Evolutionary conservation across 148 eudicot species (phyloP).

Genomic region (Suaeda aralocaspica): DNA sequence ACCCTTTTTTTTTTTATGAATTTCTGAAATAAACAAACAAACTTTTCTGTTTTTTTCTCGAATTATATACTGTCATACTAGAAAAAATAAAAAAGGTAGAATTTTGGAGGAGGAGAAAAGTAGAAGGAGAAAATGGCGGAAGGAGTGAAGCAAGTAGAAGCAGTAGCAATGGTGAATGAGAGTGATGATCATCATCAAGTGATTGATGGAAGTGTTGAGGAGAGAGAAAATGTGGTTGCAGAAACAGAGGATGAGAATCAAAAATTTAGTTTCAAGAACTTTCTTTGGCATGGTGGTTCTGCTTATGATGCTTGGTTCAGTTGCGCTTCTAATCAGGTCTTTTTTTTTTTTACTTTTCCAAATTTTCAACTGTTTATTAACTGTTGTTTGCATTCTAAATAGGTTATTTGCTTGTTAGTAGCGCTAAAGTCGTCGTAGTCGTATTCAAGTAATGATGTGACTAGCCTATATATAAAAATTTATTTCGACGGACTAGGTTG

Average conservation of each 20-base stretch:
- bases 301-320: constrained; percentile 55
- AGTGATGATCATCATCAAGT: constrained; percentile 22
- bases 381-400: too few species aligned
- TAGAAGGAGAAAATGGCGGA: constrained; percentile 23
- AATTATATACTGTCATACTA: not conserved
- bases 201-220: constrained; percentile 2
- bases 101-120: not conserved
- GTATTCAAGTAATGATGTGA: too few species aligned
- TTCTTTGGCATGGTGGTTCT: constrained; percentile 58
- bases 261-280: constrained; percentile 29
- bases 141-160: constrained; percentile 36
- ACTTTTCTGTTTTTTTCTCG: not conserved
- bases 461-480: too few species aligned
- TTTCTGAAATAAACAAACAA: constrained; percentile 5
- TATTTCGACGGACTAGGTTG: too few species aligned
- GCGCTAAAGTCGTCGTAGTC: too few species aligned
- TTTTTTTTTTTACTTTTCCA: not conserved
- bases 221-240: constrained; percentile 24
- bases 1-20: too few species aligned
- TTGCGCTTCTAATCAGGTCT: constrained; percentile 49
- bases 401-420: too few species aligned
- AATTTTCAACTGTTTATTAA: not conserved
- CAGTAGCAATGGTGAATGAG: constrained; percentile 27
- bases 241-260: constrained; percentile 13
- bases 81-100: not conserved